A percentile compares a stretch with the other conserved stretches of the same genome.
These are phyloP conservation scores for Lachnellula suecica DNA, from an alignment of 2,329 filamentous ascomycete species.

Conservation along the genomic window DNA sequence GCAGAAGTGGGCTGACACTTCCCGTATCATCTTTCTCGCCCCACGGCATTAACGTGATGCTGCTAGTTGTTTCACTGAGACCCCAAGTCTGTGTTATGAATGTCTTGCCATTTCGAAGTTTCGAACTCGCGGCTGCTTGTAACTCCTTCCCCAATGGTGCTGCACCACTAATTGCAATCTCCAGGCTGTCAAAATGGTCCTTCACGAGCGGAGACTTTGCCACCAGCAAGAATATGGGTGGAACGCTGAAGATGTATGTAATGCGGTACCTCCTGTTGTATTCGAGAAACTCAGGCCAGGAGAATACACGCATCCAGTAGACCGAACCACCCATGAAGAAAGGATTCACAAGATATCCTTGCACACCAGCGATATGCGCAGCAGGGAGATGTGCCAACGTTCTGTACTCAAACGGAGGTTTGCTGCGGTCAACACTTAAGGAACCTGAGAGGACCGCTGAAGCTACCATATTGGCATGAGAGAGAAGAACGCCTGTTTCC, in stretches of 20 bases:
- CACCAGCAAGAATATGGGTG: slow-evolving; percentile 60
- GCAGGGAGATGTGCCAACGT: slow-evolving; percentile 46
- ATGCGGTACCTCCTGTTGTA: slow-evolving; percentile 50
- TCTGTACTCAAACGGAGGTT: slow-evolving; percentile 34
- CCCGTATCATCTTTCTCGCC: slow-evolving; percentile 15
- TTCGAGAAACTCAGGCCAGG: slow-evolving; percentile 53
- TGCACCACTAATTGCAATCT: slow-evolving; percentile 50
- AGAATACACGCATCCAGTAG: slow-evolving; percentile 64
- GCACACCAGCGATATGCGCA: slow-evolving; percentile 47
- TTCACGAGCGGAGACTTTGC: slow-evolving; percentile 61
- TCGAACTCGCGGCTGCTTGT: slow-evolving; percentile 49
- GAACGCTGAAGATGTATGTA: slow-evolving; percentile 57
- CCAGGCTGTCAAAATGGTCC: slow-evolving; percentile 52
- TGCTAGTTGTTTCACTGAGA: slow-evolving; percentile 28
- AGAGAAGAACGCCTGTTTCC: slow-evolving; percentile 41
- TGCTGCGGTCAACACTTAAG: slow-evolving; percentile 9
- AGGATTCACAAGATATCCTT: slow-evolving; percentile 45
- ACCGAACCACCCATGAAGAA: slow-evolving; percentile 46
- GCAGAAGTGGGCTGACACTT: slow-evolving; percentile 12
- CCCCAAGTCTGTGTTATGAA: slow-evolving; percentile 36
- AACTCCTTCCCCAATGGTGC: slow-evolving; percentile 56
- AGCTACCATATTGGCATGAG: slow-evolving; percentile 34
- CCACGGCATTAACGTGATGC: neutral
- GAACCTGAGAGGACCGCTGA: slow-evolving; percentile 27
- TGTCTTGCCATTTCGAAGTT: slow-evolving; percentile 58